These are phyloP conservation scores for Schoenoplectus triqueter DNA, from an alignment of 202 grass and related monocot genomes.

Conservation along the genomic window DNA sequence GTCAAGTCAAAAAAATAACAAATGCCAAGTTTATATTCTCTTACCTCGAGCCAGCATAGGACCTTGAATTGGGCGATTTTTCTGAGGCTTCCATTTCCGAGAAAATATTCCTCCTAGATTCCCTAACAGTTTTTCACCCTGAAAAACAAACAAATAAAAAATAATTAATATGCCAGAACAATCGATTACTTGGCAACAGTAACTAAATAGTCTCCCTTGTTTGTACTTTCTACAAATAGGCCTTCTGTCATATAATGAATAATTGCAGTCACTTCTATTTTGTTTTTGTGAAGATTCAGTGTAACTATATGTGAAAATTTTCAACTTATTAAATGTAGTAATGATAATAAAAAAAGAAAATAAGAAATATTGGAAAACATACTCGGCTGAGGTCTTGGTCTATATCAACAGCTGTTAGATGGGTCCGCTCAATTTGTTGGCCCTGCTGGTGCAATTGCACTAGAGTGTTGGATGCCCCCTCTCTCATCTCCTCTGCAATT, in stretches of 20 bases:
- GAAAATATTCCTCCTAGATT: conserved; percentile 91
- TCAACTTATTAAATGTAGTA: conserved; percentile 4
- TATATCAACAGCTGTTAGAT: conserved; percentile 67
- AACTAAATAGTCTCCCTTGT: background rate
- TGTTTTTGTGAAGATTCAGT: background rate
- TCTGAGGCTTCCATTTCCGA: conserved; percentile 87
- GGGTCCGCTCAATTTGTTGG: conserved; percentile 71
- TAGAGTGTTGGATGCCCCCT: conserved; percentile 63
- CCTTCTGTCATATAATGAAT: background rate
- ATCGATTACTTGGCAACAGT: background rate
- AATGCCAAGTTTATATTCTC: background rate
- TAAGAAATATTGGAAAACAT: background rate
- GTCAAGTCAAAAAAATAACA: background rate
- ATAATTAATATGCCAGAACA: background rate
- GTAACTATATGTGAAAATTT: background rate
- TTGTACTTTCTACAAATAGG: background rate
- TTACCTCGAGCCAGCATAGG: conserved; percentile 78
- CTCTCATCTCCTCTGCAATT: conserved; percentile 78
- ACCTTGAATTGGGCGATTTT: conserved; percentile 60
- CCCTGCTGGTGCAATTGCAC: conserved; percentile 79
- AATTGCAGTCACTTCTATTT: background rate
- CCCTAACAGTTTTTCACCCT: conserved; percentile 89
- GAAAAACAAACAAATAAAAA: conserved; percentile 32
- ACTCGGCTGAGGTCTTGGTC: conserved; percentile 77
- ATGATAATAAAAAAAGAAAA: background rate